These are phyloP conservation scores for Aureobasidium sp. DNA, from an alignment of 2,329 filamentous ascomycete species.

Conservation along the genomic window DNA sequence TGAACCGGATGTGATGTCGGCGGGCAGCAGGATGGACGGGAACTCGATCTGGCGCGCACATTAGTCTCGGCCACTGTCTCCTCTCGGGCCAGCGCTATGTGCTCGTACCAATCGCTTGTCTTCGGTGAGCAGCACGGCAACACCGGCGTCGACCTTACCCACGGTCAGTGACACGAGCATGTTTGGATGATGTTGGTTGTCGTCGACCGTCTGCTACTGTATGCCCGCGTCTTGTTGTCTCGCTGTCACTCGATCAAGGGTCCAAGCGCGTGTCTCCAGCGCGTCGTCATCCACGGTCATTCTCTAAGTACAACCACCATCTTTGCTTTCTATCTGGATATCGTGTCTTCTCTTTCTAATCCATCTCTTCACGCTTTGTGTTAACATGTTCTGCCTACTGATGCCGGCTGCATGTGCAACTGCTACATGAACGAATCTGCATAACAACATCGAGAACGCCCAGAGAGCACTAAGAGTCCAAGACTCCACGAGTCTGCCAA, in stretches of 20 bases:
- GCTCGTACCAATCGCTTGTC: conserved; percentile 84
- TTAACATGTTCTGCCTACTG: not conserved
- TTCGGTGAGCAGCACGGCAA: conserved; percentile 91
- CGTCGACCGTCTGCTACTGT: not conserved
- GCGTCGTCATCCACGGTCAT: conserved; percentile 1
- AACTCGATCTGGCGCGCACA: conserved; percentile 74
- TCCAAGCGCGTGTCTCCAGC: not conserved
- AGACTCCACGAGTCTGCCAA: not conserved
- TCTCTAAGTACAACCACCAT: not conserved
- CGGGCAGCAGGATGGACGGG: conserved; percentile 90
- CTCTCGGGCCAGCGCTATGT: not conserved
- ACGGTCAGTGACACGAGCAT: conserved; percentile 98
- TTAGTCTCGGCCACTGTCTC: conserved; percentile 11
- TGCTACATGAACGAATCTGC: not conserved
- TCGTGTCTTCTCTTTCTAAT: not conserved
- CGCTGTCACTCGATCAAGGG: not conserved
- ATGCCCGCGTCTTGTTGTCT: not conserved
- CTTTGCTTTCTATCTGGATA: no score
- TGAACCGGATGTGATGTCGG: conserved; percentile 89
- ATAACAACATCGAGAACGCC: not conserved
- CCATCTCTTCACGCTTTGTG: not conserved
- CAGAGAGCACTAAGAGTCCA: not conserved
- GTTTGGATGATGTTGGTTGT: not conserved
- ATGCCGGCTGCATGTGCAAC: not conserved
- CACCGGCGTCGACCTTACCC: conserved; percentile 97